Conservation (phyloP, 2,329 filamentous ascomycete genomes). For the Podosphaera aphanis region DNA sequence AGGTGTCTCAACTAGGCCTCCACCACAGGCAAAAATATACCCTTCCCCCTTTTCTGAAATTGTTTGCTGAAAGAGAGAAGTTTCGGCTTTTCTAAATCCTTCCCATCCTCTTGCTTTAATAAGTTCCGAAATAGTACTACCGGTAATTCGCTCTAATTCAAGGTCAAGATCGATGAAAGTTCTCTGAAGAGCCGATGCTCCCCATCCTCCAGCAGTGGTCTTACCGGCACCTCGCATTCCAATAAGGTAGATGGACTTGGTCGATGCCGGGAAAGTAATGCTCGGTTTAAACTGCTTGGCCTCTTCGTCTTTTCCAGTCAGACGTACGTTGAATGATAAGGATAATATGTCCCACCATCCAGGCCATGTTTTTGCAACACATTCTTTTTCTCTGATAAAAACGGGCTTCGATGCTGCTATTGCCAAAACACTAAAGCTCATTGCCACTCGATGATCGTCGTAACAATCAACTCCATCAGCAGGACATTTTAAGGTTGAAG, state of each 20-base stretch:
- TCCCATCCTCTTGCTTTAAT: conserved; percentile 64
- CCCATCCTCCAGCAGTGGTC: conserved; percentile 77
- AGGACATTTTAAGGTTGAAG: conserved; percentile 27
- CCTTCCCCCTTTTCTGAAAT: conserved; percentile 52
- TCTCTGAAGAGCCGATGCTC: conserved; percentile 49
- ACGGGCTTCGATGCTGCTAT: conserved; percentile 46
- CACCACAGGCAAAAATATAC: conserved; percentile 79
- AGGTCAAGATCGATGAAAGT: conserved; percentile 71
- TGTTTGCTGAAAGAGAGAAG: conserved; percentile 47
- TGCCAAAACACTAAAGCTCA: conserved; percentile 88
- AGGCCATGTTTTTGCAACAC: conserved; percentile 92
- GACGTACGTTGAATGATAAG: conserved; percentile 48
- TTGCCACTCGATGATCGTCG: conserved; percentile 90
- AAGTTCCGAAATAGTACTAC: conserved; percentile 65
- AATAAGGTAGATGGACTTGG: conserved; percentile 71
- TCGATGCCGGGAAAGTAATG: conserved; percentile 11
- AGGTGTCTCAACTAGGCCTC: conserved; percentile 71
- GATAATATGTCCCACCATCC: conserved; percentile 91
- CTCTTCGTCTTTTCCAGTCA: conserved; percentile 43
- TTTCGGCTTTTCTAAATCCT: conserved; percentile 60
- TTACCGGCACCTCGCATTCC: conserved; percentile 96
- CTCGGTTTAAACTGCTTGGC: conserved; percentile 19
- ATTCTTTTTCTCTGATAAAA: conserved; percentile 70
- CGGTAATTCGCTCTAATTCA: conserved; percentile 53
- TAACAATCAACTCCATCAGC: conserved; percentile 65